These are phyloP conservation scores for Aspergillus olivimuriae DNA, from an alignment of 495 filamentous ascomycete species.

Conservation along the genomic window DNA sequence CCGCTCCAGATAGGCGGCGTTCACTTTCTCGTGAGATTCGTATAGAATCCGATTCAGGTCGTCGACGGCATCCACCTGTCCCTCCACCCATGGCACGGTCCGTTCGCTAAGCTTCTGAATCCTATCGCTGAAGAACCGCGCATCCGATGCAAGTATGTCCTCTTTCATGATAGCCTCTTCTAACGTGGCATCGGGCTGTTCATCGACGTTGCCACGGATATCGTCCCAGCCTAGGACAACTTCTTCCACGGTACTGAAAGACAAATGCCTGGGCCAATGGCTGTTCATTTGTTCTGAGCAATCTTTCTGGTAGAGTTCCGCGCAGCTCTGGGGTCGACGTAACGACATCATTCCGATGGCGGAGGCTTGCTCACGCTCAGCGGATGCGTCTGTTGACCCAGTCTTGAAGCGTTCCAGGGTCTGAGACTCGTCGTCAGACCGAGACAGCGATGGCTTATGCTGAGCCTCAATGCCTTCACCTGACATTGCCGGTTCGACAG, in stretches of 20 bases:
- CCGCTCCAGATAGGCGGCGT: constrained; percentile 60
- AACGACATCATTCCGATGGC: constrained; percentile 30
- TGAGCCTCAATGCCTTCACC: constrained; percentile 14
- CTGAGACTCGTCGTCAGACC: constrained; percentile 21
- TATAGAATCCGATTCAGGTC: constrained; percentile 54
- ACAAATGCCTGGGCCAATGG: constrained; percentile 71
- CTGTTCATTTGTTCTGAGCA: constrained; percentile 19
- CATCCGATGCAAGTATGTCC: constrained; percentile 50
- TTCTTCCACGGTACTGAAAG: constrained; percentile 85
- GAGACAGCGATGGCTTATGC: constrained; percentile 10
- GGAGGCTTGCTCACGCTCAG: constrained; percentile 21
- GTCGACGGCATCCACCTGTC: constrained; percentile 56
- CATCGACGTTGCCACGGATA: constrained; percentile 29
- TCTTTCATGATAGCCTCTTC: constrained; percentile 41
- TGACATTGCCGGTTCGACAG: constrained; percentile 23
- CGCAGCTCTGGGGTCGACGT: constrained; percentile 40
- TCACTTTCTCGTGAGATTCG: constrained; percentile 58
- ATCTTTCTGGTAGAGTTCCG: constrained; percentile 23
- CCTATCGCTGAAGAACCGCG: constrained; percentile 50
- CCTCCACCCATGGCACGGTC: constrained; percentile 58
- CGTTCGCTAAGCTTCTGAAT: constrained; percentile 43
- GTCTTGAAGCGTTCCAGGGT: constrained; percentile 27
- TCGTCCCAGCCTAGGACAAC: constrained; percentile 69
- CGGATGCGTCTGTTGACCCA: constrained; percentile 31
- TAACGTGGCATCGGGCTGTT: constrained; percentile 21